Base-by-base conservation (phyloP, 768 basidiomycete genomes). In the Russula sp. region DNA sequence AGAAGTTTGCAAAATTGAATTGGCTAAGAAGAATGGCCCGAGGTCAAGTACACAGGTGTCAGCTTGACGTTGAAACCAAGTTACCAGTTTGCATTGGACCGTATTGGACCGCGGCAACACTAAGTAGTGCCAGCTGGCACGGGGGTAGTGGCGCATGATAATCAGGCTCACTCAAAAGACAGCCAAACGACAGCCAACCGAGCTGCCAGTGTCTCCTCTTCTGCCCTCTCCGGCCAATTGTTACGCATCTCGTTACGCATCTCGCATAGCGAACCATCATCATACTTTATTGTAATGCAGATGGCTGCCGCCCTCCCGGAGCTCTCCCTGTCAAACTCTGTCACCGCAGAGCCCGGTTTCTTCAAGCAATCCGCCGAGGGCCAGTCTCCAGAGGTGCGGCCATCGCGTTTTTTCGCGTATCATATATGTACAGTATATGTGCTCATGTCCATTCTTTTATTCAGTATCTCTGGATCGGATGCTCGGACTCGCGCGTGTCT, bases 401-500 rank as follows among this genome's bases (percentile, higher is more conserved):
- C 14, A 3, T 11, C n/a, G 58, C 32, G 61, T 63, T 58, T 29
- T 34, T 20, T 29, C 3, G n/a, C 39, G 35, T 13, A 6, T 3
- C 9, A n/a, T n/a, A n/a, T n/a, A n/a, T n/a, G n/a, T n/a, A n/a
- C n/a, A n/a, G n/a, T n/a, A 32, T 18, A 10, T 47, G 42, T 32
- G 34, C 35, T 48, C 51, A 25, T 34, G 7, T 10, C 22, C 13
- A 11, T 46, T 16, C 9, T 34, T 25, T 43, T 32, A 14, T n/a
- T 22, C 55, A 89, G 88, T 76, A 86, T 10, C 81, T 88, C 67
- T 90, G 87, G 87, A 81, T 90, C 69, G 87, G 88, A 53, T 90
- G 88, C 72, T 81, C 90, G 41, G 93, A 95, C 72, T 93, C 90
- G 11, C 79, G 93, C 65, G 88, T 93, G 2, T 90, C 90, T 20